phyloP scores from a whole-genome alignment of 2,329 filamentous ascomycete species.

The Magnaporthiopsis incrustans region DNA sequence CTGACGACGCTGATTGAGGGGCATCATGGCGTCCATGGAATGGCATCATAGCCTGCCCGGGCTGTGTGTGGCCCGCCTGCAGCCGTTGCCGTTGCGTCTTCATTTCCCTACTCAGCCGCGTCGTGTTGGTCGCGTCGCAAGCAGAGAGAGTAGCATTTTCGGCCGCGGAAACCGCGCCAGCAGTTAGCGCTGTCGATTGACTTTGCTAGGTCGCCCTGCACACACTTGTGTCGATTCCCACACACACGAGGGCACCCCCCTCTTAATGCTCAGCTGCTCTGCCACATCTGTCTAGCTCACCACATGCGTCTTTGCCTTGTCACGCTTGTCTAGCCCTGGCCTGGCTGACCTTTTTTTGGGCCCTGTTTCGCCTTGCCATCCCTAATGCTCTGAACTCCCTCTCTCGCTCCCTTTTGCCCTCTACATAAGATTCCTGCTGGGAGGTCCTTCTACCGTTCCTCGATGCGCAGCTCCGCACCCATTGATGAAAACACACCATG shows the following conservation, averaged over 20 bases:
- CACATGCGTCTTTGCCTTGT: background rate
- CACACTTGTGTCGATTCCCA: background rate
- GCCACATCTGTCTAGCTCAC: background rate
- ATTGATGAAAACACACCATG: background rate
- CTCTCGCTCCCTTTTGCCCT: background rate
- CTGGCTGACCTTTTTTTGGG: background rate
- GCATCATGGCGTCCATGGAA: background rate
- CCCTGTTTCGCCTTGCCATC: background rate
- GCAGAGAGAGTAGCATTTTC: background rate
- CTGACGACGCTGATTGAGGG: background rate
- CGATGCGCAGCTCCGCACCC: background rate
- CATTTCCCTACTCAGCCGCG: background rate
- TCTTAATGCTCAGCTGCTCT: background rate
- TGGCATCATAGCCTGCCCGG: constrained; percentile 5
- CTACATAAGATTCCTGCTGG: no score
- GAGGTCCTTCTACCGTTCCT: background rate
- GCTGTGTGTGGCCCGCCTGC: background rate
- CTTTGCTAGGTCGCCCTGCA: background rate
- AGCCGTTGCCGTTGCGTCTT: background rate
- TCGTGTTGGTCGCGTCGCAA: background rate
- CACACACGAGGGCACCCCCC: background rate
- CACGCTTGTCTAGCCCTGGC: background rate
- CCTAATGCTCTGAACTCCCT: background rate
- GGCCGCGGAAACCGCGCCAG: no score
- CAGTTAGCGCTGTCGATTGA: background rate